A percentile compares a stretch with the other conserved stretches of the same genome.
phyloP scores from a whole-genome alignment of 83 land plant genomes.

The Diphasiastrum complanatum region DNA sequence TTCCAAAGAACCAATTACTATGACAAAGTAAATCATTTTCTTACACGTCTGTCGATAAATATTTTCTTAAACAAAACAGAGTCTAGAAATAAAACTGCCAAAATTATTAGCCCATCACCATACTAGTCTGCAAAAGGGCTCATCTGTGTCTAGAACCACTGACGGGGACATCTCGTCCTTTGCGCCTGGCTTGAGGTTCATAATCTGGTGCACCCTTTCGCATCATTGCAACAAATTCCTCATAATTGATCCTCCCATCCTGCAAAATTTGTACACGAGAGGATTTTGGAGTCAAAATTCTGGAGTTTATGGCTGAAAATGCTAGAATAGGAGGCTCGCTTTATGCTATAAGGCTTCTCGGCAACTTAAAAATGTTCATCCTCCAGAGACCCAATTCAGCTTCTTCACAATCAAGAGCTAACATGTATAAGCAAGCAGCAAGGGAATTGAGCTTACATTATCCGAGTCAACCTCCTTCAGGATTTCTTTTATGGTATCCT shows the following conservation, averaged over 20 bases:
- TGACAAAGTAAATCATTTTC: no score
- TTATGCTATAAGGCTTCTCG: no score
- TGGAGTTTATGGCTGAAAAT: neutral
- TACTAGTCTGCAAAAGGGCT: no score
- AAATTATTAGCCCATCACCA: no score
- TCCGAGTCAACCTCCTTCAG: constrained; percentile 3
- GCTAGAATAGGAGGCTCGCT: neutral
- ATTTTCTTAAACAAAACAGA: no score
- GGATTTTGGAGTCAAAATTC: neutral
- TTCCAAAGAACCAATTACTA: no score
- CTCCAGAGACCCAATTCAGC: neutral
- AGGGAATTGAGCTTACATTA: constrained; percentile 1
- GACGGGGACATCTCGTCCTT: no score
- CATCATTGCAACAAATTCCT: constrained; percentile 17
- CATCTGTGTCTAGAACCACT: no score
- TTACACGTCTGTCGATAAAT: no score
- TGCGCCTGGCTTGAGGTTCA: no score
- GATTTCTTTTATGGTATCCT: neutral
- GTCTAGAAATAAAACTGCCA: no score
- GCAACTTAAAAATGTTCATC: neutral
- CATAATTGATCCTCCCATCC: constrained; percentile 15
- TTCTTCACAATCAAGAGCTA: neutral
- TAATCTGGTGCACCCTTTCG: no score
- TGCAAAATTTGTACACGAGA: neutral
- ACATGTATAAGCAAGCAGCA: neutral